Percentiles rank a stretch among this genome's conserved stretches.
These are phyloP conservation scores for Trypanosoma rangeli DNA, from an alignment of 208 protist genomes.

Conservation along the genomic window DNA sequence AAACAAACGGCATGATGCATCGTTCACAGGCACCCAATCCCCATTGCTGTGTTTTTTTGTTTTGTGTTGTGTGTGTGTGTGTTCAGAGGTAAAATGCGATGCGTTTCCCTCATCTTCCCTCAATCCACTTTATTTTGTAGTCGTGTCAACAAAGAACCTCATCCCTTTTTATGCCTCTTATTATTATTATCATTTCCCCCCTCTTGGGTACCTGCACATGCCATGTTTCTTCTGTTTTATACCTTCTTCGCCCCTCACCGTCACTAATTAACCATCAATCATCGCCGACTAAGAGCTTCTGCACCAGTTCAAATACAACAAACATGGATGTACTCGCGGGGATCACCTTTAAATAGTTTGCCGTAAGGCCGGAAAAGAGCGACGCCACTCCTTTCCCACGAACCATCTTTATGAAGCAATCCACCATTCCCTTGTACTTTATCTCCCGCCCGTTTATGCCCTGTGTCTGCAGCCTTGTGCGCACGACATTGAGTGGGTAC, in stretches of 20 bases:
- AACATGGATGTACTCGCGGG: slow-evolving; percentile 86
- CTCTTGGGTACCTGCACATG: background rate
- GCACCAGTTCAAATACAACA: slow-evolving; percentile 83
- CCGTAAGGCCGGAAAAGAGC: slow-evolving; percentile 86
- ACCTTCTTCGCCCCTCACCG: background rate
- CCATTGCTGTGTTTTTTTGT: background rate
- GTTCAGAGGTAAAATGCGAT: background rate
- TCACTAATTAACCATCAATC: slow-evolving; percentile 29
- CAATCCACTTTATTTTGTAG: background rate
- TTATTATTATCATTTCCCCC: slow-evolving; percentile 4
- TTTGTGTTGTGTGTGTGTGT: too few species aligned
- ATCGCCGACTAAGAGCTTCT: slow-evolving; percentile 63
- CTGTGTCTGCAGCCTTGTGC: slow-evolving; percentile 88
- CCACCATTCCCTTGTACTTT: slow-evolving; percentile 81
- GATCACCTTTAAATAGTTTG: slow-evolving; percentile 89
- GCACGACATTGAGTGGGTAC: slow-evolving; percentile 91
- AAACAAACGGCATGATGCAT: background rate
- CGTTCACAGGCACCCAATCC: background rate
- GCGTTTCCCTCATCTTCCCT: background rate
- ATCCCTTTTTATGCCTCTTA: slow-evolving; percentile 3
- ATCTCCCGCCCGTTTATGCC: slow-evolving; percentile 77
- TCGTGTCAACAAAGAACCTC: background rate
- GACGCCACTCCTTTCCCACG: slow-evolving; percentile 69
- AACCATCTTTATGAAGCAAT: slow-evolving; percentile 87
- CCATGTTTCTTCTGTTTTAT: background rate